Base-by-base conservation (phyloP, 208 protist species). In the Wallacemonas sp. region DNA sequence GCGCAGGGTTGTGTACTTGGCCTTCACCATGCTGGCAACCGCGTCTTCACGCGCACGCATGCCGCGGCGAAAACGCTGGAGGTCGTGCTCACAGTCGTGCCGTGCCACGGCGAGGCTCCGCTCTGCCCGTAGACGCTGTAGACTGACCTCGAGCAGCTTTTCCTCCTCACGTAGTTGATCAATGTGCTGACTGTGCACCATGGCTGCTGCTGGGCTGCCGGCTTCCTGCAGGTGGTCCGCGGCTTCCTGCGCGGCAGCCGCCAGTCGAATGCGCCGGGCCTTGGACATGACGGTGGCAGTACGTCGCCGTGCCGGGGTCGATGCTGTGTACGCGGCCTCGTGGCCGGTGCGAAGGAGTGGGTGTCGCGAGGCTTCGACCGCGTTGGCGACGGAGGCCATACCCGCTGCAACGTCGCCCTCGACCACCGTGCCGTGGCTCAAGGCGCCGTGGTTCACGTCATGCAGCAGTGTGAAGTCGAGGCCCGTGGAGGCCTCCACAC, bases 61-160 rank as follows among this genome's bases (percentile, higher is more conserved):
- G 0, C 81, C 81, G 15, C 55, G 55, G 3, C 58, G 71, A 38
- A 85, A 78, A 27, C 42, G 64, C 54, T 58, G 41, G 38, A 86
- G 62, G 38, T 88, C 79, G 26, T 62, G 52, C 33, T 79, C 81
- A 45, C 61, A 82, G 10, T 69, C 71, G 39, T 81, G 76, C 2
- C 77, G 79, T 61, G 79, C 66, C 41, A 54, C 68, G 33, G 79
- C 76, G 6, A 92, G 53, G 39, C 84, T 63, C 17, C 81, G 73
- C 75, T 92, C 81, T 12, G 79, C 85, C 38, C 68, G 52, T 30
- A 89, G 71, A 0, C 85, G 73, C 33, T 71, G 66, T 53, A 92
- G 66, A 9, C 78, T 84, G 21, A 76, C 79, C n/a, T 50, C 66
- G 22, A 92, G 67, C 42, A 92, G 65, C 48, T 64, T 61, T 66